Evolutionary conservation across 495 filamentous ascomycete genomes (phyloP).

Genomic region (Oleoguttula mirabilis): DNA sequence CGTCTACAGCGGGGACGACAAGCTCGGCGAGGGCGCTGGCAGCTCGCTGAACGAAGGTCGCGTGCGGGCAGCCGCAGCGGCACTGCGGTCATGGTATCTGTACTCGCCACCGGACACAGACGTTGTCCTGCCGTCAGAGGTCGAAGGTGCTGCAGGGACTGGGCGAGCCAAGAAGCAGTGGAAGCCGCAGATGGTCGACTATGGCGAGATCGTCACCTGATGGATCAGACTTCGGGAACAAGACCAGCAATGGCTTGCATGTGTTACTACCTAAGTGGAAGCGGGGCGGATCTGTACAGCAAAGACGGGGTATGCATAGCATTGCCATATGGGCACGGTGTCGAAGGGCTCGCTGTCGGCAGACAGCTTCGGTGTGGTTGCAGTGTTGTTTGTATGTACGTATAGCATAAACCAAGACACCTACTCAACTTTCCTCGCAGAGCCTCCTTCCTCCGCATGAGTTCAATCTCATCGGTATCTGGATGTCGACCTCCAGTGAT

Average conservation of each 20-base stretch:
- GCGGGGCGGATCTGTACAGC: neutral
- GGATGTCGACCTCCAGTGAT: too few species aligned
- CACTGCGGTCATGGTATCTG: constrained; percentile 89
- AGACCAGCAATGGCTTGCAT: neutral
- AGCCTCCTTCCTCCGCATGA: too few species aligned
- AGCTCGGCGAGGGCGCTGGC: constrained; percentile 76
- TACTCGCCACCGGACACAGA: constrained; percentile 57
- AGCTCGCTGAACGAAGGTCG: constrained; percentile 64
- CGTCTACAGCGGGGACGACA: constrained; percentile 76
- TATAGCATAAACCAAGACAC: neutral
- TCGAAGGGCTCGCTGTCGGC: neutral
- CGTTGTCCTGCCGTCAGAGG: constrained; percentile 66
- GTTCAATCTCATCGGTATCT: too few species aligned
- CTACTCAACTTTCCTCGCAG: neutral
- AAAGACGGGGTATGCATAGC: constrained; percentile 11
- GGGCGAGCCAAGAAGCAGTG: constrained; percentile 53
- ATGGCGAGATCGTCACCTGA: constrained; percentile 78
- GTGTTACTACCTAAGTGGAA: constrained; percentile 3
- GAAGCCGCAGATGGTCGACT: constrained; percentile 76
- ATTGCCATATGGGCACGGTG: constrained; percentile 1
- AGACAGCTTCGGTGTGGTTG: neutral
- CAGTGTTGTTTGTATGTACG: neutral
- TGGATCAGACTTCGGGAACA: constrained; percentile 5
- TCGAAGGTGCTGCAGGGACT: constrained; percentile 41
- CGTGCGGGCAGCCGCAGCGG: constrained; percentile 62